Base-by-base conservation (phyloP, 2,329 filamentous ascomycete genomes). In the Aspergillus pseudoglaucus region DNA sequence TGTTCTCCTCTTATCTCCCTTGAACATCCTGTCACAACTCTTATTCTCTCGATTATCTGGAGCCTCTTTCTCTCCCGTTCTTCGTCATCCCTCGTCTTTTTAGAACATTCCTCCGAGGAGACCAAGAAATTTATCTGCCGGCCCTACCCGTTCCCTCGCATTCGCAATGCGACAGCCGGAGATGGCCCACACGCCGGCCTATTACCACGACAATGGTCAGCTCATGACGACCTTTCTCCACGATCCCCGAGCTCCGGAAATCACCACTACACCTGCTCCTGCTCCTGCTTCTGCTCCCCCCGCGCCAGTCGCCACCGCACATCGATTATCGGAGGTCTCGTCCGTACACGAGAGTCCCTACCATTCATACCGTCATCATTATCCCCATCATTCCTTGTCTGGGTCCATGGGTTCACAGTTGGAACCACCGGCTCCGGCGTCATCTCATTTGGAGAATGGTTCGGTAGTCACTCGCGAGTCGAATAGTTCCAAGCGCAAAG, bases 121-220 rank as follows among this genome's bases (percentile, higher is more conserved):
- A 12, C 9, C 9, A 30, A 30, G 25, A 30, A 30, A 30, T 18
- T 17, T 38, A 40, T 32, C 27, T 49, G 43, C 49, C 25, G 22
- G 22, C 37, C 42, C 49, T 49, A 42, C 44, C 50, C 45, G 33
- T 38, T 42, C 33, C 41, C 45, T 43, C 49, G 49, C 48, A 22
- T 49, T 56, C 51, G 53, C 50, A 49, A 66, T 67, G 64, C 54
- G 48, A 53, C 58, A 59, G 42, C 63, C 61, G 53, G 64, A 63
- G 55, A 67, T 67, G 65, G 60, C 63, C 55, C 61, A 66, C 60
- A 63, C 59, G 53, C 56, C 64, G 53, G 60, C 59, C 54, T 65
- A 65, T 47, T 59, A 60, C 50, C 61, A 66, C 45, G 57, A 60
- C 32, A 54, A 60, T 47, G 59, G 54, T 44, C 52, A 57, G 35